phyloP scores from a whole-genome alignment of 164 flowering plant species.

The Kingdonia uniflora region DNA sequence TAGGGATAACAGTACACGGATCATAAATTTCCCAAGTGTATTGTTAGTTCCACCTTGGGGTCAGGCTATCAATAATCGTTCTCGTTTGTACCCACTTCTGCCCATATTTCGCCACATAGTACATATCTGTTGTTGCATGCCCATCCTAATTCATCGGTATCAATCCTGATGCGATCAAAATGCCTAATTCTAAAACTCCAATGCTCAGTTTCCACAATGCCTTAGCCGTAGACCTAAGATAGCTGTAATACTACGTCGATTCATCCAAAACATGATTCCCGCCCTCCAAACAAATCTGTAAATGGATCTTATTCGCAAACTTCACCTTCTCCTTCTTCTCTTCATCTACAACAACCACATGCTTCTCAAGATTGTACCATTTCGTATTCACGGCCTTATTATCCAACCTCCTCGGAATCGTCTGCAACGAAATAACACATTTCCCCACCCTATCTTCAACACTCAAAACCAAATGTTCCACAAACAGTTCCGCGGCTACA shows the following conservation, averaged over 20 bases:
- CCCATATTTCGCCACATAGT: no score
- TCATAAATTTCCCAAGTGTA: conserved; percentile 1
- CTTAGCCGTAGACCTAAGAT: conserved; percentile 1
- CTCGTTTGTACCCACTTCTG: no score
- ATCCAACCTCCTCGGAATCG: not conserved
- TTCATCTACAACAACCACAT: not conserved
- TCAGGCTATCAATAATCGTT: not conserved
- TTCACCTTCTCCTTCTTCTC: conserved; percentile 1
- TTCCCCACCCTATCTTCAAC: not conserved
- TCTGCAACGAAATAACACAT: not conserved
- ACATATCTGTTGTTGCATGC: not conserved
- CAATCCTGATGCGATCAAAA: not conserved
- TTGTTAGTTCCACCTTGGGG: conserved; percentile 1
- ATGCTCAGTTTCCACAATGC: no score
- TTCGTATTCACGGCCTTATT: no score
- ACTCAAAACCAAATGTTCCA: conserved; percentile 1
- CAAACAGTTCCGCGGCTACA: not conserved
- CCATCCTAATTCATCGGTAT: not conserved
- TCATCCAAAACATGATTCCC: no score
- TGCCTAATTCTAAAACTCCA: no score
- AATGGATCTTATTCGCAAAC: not conserved
- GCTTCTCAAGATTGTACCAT: conserved; percentile 4
- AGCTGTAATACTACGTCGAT: not conserved
- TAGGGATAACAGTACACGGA: conserved; percentile 1
- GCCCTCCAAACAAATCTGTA: no score